Conservation (phyloP, 1,139 yeast genomes). For the Candida tropicalis region DNA sequence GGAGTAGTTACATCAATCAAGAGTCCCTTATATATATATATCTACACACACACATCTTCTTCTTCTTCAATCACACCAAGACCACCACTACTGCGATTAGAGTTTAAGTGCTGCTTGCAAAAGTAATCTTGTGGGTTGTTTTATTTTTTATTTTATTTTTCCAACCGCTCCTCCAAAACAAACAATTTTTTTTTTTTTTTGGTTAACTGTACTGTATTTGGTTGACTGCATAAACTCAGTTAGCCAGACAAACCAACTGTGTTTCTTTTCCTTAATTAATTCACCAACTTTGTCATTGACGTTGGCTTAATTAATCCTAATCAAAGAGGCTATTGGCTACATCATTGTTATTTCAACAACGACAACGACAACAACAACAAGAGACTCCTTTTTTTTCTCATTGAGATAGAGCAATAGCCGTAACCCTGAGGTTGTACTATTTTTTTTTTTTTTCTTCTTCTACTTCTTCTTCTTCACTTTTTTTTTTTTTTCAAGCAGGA, state of each 20-base stretch:
- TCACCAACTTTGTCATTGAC: not conserved
- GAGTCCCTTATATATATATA: too few relatives aligned
- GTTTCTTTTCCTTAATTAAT: too few relatives aligned
- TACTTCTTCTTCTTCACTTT: too few relatives aligned
- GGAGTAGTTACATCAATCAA: conserved; percentile 1
- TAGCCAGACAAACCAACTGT: not conserved
- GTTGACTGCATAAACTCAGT: conserved; percentile 1
- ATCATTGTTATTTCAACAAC: too few relatives aligned
- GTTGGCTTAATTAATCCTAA: not conserved
- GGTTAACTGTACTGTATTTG: too few relatives aligned
- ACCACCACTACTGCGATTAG: too few relatives aligned
- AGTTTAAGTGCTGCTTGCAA: too few relatives aligned
- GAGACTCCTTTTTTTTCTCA: too few relatives aligned
- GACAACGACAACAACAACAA: too few relatives aligned
- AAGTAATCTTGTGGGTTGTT: not conserved
- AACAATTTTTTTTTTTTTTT: not conserved
- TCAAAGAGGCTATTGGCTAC: not conserved
- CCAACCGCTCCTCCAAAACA: not conserved
- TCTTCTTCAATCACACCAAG: too few relatives aligned
- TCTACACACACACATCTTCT: too few relatives aligned
- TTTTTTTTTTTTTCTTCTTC: not conserved
- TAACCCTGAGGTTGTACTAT: conserved; percentile 1
- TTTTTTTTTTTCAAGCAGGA: not conserved
- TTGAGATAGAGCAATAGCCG: conserved; percentile 1
- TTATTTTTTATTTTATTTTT: not conserved